Base-by-base conservation (phyloP, 1,284 basidiomycete species). In the Erythrobasidium hasegawianum region DNA sequence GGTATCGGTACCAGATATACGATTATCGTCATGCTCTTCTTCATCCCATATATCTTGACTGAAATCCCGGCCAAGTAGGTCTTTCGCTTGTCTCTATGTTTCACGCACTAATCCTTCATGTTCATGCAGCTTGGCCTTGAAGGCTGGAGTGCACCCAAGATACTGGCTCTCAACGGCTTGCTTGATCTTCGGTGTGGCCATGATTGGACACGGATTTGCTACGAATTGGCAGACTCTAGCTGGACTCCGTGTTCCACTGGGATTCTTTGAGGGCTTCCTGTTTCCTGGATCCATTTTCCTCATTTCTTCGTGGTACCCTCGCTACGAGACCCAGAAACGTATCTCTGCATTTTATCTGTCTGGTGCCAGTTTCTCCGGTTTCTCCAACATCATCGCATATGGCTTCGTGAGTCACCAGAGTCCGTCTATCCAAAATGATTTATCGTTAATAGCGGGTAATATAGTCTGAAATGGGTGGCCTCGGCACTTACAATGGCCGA, bases 291-390 rank as follows among this genome's bases (percentile, higher is more conserved):
- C 74, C 57, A 77, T 78, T 0, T 79, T 75, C 73, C 73, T 81
- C 16, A 76, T 81, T 66, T 76, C 77, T 7, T 77, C 74, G 41
- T 81, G 80, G 80, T 81, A 81, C 72, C 78, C 78, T 0, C 77
- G 80, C 13, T 74, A 75, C 59, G 77, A 80, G 70, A 77, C 78
- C 59, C 78, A 79, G 54, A 71, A 70, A 29, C 73, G 78, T 24
- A 71, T 79, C 64, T 75, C 76, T 7, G 69, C 74, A 41, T 81
- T 81, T 75, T 81, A 81, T 75, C 74, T 79, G 38, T 70, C 72
- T 61, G 77, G 73, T 57, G 76, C 77, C 71, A 71, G 75, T 56
- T 71, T 77, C 62, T 73, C 76, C 22, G 79, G 79, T 1, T 78
- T 80, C 75, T 77, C 78, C 56, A 75, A 78, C 70, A 79, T 80